These are phyloP conservation scores for Blastomyces emzantsi DNA, from an alignment of 2,329 filamentous ascomycete genomes.

Conservation along the genomic window DNA sequence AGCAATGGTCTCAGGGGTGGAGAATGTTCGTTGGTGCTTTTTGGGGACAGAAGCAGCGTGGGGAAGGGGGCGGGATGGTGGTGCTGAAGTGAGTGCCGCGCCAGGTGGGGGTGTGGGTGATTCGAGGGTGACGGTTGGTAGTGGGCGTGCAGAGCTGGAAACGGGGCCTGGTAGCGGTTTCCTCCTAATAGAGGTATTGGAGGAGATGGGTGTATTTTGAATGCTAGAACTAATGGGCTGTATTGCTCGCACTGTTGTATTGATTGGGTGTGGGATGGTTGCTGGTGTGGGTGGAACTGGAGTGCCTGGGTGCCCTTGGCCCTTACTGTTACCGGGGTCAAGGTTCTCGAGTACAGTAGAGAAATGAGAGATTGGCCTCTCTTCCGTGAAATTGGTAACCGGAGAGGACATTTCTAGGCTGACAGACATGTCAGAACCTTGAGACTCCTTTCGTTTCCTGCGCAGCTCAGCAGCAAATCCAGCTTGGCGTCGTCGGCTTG, in stretches of 20 bases:
- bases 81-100: not conserved
- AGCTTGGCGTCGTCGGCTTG: conserved; percentile 24
- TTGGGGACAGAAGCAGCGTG: not conserved
- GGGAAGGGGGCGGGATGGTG: not conserved
- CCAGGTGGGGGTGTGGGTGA: not conserved
- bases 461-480: conserved; percentile 30
- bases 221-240: not conserved
- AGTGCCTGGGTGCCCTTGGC: not conserved
- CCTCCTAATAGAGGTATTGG: too few species aligned
- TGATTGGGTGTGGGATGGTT: not conserved
- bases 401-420: conserved; percentile 10
- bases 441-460: conserved; percentile 19
- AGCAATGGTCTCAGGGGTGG: conserved; percentile 11
- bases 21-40: conserved; percentile 4
- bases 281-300: not conserved
- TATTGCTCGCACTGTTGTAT: not conserved
- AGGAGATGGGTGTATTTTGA: not conserved
- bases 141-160: not conserved
- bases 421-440: conserved; percentile 7
- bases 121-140: not conserved
- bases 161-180: not conserved
- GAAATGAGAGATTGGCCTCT: conserved; percentile 35
- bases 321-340: conserved; percentile 16
- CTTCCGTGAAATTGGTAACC: conserved; percentile 22
- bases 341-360: conserved; percentile 30